phyloP scores from a whole-genome alignment of 1,284 basidiomycete genomes.

The Boletus albobrunnescens region DNA sequence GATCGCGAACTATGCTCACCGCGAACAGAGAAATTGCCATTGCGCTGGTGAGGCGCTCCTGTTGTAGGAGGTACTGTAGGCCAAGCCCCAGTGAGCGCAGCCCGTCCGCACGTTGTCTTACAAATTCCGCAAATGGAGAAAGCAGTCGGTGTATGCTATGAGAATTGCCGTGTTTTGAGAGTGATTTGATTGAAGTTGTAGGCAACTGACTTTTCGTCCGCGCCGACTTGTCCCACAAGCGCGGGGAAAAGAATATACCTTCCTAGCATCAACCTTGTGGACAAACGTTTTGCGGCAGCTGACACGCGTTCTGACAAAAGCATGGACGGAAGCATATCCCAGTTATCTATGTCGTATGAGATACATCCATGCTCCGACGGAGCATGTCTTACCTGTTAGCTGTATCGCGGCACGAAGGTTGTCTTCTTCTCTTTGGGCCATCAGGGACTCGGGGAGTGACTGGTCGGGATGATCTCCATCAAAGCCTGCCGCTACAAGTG shows the following conservation, averaged over 20 bases:
- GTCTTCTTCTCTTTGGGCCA: constrained; percentile 44
- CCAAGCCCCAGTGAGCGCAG: constrained; percentile 6
- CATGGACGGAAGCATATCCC: constrained; percentile 42
- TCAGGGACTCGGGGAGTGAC: constrained; percentile 33
- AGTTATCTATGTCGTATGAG: constrained; percentile 38
- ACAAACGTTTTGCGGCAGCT: constrained; percentile 55
- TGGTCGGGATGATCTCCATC: constrained; percentile 12
- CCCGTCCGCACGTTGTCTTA: constrained; percentile 21
- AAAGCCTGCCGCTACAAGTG: constrained; percentile 36
- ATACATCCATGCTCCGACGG: constrained; percentile 1
- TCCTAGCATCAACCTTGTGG: constrained; percentile 51
- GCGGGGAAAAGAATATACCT: constrained; percentile 48
- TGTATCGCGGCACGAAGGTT: constrained; percentile 56
- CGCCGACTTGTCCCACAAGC: constrained; percentile 11
- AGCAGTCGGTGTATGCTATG: constrained; percentile 20
- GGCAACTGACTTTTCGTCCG: constrained; percentile 22
- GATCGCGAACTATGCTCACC: constrained; percentile 34
- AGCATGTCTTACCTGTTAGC: constrained; percentile 50
- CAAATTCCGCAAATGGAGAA: constrained; percentile 19
- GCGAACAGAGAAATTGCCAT: constrained; percentile 55
- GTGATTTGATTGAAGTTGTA: background rate
- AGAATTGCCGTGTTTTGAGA: background rate
- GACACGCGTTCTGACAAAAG: constrained; percentile 49
- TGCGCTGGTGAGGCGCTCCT: constrained; percentile 43
- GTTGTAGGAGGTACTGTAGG: constrained; percentile 20